Base-by-base conservation (phyloP, 495 filamentous ascomycete genomes). In the Echria macrotheca region DNA sequence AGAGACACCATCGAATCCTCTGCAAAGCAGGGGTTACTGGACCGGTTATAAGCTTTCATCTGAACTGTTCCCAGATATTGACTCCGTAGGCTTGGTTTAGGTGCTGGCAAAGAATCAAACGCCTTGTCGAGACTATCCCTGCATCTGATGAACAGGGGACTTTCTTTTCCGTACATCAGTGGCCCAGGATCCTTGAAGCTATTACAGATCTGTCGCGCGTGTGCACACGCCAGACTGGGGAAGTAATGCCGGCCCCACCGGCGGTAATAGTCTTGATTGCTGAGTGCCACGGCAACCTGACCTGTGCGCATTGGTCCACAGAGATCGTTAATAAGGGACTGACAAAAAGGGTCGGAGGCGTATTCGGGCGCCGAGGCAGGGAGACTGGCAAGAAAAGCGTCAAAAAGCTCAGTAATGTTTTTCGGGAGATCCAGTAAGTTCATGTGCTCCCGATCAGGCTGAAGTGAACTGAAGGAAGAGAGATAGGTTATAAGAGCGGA, bases 131-230 rank as follows among this genome's bases (percentile, higher is more conserved):
- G 57, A 4, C 33, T n/a, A 24, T 72, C 61, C n/a, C 71, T 52
- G 40, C 66, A 73, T 17, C 11, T 22, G 8, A 44, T 25, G 47
- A 76, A 74, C 23, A 73, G 59, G n/a, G 52, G 54, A 45, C 67
- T 70, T 4, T 54, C 23, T 4, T n/a, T 9, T 28, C 71, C 68
- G 44, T 71, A 74, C 52, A 58, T 62, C 21, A 69, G 56, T n/a
- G 71, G 70, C 11, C 71, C 71, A 1, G 68, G 56, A 40, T 76
- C 72, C 49, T 70, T 72, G 65, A 74, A 74, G 6, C 63, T 61
- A 47, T 73, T 74, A 44, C 71, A 72, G 39, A 64, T 42, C 54
- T 76, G 72, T n/a, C 63, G 60, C 6, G 59, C 54, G 50, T 74
- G 66, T 9, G 72, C 69, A 24, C 62, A 58, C 18, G 62, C 60